A percentile compares a stretch with the other conserved stretches of the same genome.
Evolutionary conservation across 805 yeast species (phyloP).

Genomic region (Komagataella phaffii): DNA sequence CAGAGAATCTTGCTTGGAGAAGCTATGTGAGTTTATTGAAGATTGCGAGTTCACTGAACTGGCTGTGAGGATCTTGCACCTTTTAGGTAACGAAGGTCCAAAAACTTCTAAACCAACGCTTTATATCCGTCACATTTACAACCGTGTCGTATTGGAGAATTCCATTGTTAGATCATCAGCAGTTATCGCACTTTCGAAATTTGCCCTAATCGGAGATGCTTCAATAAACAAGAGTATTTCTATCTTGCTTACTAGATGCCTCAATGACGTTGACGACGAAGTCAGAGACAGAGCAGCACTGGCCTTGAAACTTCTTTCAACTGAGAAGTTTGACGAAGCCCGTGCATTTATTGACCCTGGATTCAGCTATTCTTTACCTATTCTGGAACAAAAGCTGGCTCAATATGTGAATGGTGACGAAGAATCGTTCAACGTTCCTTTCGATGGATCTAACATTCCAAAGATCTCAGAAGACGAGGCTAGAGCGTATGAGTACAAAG

Average conservation of each 20-base stretch:
- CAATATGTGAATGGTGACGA: constrained; percentile 49
- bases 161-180: constrained; percentile 94
- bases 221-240: constrained; percentile 54
- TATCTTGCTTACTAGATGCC: constrained; percentile 68
- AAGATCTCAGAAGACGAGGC: constrained; percentile 53
- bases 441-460: constrained; percentile 62
- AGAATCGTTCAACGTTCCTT: constrained; percentile 37
- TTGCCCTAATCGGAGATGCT: constrained; percentile 67
- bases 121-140: constrained; percentile 91
- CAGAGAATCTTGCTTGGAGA: constrained; percentile 70
- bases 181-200: constrained; percentile 81
- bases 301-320: constrained; percentile 52
- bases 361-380: constrained; percentile 56
- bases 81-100: constrained; percentile 94
- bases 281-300: constrained; percentile 95
- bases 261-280: constrained; percentile 87
- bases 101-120: constrained; percentile 71
- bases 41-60: constrained; percentile 95
- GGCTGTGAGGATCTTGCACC: constrained; percentile 81
- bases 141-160: constrained; percentile 92
- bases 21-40: constrained; percentile 92
- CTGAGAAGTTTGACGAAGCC: constrained; percentile 22
- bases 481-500: constrained; percentile 47
- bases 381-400: constrained; percentile 68
- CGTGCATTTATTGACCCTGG: constrained; percentile 51